These are phyloP conservation scores for Stenocarpella maydis DNA, from an alignment of 2,329 filamentous ascomycete genomes.

Conservation along the genomic window DNA sequence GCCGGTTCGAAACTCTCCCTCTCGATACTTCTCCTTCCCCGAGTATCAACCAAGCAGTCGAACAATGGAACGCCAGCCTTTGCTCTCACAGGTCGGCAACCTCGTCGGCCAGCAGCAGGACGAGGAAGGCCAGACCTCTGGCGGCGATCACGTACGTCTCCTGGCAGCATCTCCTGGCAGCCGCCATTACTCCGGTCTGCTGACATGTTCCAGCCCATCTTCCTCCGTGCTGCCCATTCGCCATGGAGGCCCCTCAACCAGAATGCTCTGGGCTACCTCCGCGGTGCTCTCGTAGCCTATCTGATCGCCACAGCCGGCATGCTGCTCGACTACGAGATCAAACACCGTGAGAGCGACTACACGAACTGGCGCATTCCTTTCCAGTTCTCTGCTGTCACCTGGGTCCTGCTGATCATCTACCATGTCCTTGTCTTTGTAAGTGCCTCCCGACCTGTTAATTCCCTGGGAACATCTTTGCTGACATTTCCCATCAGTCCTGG, in stretches of 20 bases:
- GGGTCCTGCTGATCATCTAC: conserved; percentile 53
- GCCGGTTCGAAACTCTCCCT: conserved; percentile 13
- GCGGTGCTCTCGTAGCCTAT: conserved; percentile 53
- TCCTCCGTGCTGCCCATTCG: conserved; percentile 60
- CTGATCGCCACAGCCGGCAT: conserved; percentile 52
- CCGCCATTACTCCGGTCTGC: neutral
- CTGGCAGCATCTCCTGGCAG: neutral
- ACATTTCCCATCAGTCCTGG: conserved; percentile 51
- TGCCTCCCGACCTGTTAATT: conserved; percentile 24
- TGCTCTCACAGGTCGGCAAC: conserved; percentile 30
- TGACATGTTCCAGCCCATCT: conserved; percentile 53
- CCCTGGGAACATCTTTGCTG: neutral
- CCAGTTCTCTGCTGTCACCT: conserved; percentile 58
- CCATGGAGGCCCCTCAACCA: conserved; percentile 58
- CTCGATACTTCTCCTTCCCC: conserved; percentile 31
- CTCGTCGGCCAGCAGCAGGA: conserved; percentile 26
- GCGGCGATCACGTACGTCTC: conserved; percentile 43
- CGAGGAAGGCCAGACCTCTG: conserved; percentile 31
- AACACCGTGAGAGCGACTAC: conserved; percentile 47
- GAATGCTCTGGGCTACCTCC: conserved; percentile 53
- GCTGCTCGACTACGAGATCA: conserved; percentile 55
- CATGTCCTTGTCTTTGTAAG: conserved; percentile 57
- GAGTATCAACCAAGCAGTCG: conserved; percentile 20
- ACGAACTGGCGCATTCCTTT: conserved; percentile 55
- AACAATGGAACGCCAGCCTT: conserved; percentile 36